A percentile compares a stretch with the other conserved stretches of the same genome.
Conservation (phyloP, 2,329 filamentous ascomycete species). For the Fusarium nanum region DNA sequence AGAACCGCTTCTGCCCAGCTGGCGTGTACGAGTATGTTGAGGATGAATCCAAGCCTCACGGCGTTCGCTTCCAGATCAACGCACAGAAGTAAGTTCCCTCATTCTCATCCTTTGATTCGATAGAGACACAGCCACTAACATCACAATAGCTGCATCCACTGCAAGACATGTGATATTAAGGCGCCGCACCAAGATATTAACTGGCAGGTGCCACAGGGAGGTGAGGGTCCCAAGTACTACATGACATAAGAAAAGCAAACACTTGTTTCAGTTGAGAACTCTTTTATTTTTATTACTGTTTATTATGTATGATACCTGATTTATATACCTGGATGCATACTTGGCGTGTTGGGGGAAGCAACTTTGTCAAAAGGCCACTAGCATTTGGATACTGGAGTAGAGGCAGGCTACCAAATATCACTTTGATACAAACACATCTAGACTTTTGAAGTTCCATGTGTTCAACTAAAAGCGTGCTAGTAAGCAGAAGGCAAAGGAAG, state of each 20-base stretch:
- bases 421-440: constrained; percentile 11
- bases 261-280: constrained; percentile 1
- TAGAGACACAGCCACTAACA: constrained; percentile 21
- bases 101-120: not conserved
- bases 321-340: constrained; percentile 42
- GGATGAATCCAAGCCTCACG: constrained; percentile 85
- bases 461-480: not conserved
- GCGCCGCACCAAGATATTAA: constrained; percentile 97
- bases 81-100: constrained; percentile 85
- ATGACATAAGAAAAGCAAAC: constrained; percentile 62
- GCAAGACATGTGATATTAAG: constrained; percentile 99
- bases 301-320: constrained; percentile 46
- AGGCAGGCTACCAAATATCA: constrained; percentile 18
- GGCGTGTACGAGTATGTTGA: constrained; percentile 99
- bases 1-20: constrained; percentile 96
- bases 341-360: constrained; percentile 33
- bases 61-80: constrained; percentile 97
- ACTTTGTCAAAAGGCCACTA: constrained; percentile 14
- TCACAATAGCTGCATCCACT: constrained; percentile 86
- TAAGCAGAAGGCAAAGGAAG: not conserved
- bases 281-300: constrained; percentile 15
- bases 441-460: not conserved
- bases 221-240: constrained; percentile 79
- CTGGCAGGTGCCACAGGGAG: constrained; percentile 94
- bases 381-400: constrained; percentile 37